Evolutionary conservation across 306 rosid species (phyloP).

Genomic region (Acacia crassicarpa): DNA sequence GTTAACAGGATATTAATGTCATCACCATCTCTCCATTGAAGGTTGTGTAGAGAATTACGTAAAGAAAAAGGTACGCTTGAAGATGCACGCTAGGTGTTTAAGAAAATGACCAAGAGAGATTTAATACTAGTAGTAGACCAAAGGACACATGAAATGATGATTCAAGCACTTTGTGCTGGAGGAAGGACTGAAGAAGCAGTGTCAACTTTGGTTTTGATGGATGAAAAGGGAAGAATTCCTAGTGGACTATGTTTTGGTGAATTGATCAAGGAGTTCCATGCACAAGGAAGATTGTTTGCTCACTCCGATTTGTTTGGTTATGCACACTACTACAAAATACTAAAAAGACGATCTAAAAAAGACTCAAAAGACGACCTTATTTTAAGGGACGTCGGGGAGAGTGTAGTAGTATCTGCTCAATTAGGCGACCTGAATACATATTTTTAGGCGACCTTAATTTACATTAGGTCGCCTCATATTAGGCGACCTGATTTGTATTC

Average conservation of each 20-base stretch:
- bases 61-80: slow-evolving; percentile 41
- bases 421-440: no score
- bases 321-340: no score
- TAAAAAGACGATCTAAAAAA: no score
- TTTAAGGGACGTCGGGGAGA: no score
- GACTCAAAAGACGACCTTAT: no score
- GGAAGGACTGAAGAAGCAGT: slow-evolving; percentile 53
- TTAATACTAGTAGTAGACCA: slow-evolving; percentile 40
- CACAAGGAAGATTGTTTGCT: slow-evolving; percentile 32
- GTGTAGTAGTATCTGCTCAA: no score
- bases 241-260: slow-evolving; percentile 35
- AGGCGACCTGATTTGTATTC: no score
- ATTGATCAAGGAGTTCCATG: slow-evolving; percentile 46
- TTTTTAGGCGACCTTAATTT: no score
- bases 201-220: slow-evolving; percentile 42
- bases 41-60: slow-evolving; percentile 52
- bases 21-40: background rate
- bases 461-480: no score
- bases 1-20: no score
- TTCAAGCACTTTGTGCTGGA: slow-evolving; percentile 51
- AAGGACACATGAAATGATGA: slow-evolving; percentile 50
- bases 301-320: no score
- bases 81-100: slow-evolving; percentile 55
- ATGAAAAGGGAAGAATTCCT: slow-evolving; percentile 41
- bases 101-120: slow-evolving; percentile 47